Evolutionary conservation across 352 stramenopile genomes (phyloP), one percentile per base, ranked within the genome.

Genomic region (Pythium diclinum): DNA sequence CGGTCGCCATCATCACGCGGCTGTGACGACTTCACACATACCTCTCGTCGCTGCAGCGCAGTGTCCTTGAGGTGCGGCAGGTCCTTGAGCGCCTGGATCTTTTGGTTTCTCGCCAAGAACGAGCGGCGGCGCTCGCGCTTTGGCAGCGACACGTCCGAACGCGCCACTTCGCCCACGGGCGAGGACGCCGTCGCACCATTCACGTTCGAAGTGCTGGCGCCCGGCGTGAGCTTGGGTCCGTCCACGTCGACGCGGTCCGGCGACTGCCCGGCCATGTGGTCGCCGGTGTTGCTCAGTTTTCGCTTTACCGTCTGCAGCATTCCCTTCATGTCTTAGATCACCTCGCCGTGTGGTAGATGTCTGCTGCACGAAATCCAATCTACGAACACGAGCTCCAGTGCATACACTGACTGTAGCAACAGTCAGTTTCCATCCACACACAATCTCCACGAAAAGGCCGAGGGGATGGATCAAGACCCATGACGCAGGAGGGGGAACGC

Each of bases 251-350:
- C 85, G 10, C 76, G 74, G 40, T 90, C 81, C 0, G 74, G 74
- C 19, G 81, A 86, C 46, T 74, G 75, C 17, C 70, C 77, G 28
- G 71, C 71, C 16, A 88, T 62, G 59, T 85, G 75, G 65, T 92
- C 84, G 65, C 81, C 81, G 66, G 85, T 93, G 71, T 89, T 92
- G 73, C 86, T 93, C 57, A 94, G 74, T 77, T 92, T 92, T 71
- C 86, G 78, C 78, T 94, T 94, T 36, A 94, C 86, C 62, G 86
- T 94, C 79, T 94, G 86, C 61, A 95, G 76, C 86, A 95, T 95
- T 61, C 85, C 85, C 79, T 95, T 95, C 86, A 95, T 94, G 36
- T 71, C 78, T 75, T 75, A 73, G 40, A 47, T 52, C 55, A 53
- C 59, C 58, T 60, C 61, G 51, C 52, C 36, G 55, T 63, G 66